Conservation (phyloP, 2,329 filamentous ascomycete genomes). For the Metarhizium brunneum region DNA sequence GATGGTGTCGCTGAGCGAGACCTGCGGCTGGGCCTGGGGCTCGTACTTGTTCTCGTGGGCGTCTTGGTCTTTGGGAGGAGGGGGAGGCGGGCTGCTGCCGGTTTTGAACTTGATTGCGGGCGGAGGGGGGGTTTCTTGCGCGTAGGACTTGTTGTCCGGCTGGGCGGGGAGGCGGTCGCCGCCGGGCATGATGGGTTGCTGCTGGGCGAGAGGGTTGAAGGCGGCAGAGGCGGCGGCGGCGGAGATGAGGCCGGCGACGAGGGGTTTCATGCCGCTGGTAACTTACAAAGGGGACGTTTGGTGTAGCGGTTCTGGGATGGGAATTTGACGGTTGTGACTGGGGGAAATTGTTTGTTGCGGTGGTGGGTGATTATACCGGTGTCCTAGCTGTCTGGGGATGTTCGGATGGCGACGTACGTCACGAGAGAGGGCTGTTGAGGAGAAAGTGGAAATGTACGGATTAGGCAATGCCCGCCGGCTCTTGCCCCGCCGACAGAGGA, state of each 20-base stretch:
- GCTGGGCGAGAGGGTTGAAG: not conserved
- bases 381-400: not conserved
- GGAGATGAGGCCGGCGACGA: not conserved
- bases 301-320: not conserved
- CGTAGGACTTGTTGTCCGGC: not conserved
- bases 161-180: not conserved
- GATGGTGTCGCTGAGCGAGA: conserved; percentile 78
- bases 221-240: not conserved
- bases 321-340: not conserved
- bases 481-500: not conserved
- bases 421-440: not conserved
- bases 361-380: not conserved
- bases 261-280: not conserved
- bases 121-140: not conserved
- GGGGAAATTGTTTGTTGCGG: not conserved
- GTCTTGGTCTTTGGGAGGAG: conserved; percentile 4
- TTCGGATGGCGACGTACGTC: not conserved
- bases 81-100: not conserved
- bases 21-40: conserved; percentile 25
- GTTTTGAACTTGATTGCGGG: conserved; percentile 5
- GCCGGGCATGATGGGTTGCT: not conserved
- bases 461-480: not conserved
- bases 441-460: not conserved
- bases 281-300: too few species aligned
- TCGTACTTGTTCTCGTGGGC: conserved; percentile 8